These are phyloP conservation scores for Mrakia blollopis DNA, from an alignment of 768 basidiomycete species.

Conservation along the genomic window DNA sequence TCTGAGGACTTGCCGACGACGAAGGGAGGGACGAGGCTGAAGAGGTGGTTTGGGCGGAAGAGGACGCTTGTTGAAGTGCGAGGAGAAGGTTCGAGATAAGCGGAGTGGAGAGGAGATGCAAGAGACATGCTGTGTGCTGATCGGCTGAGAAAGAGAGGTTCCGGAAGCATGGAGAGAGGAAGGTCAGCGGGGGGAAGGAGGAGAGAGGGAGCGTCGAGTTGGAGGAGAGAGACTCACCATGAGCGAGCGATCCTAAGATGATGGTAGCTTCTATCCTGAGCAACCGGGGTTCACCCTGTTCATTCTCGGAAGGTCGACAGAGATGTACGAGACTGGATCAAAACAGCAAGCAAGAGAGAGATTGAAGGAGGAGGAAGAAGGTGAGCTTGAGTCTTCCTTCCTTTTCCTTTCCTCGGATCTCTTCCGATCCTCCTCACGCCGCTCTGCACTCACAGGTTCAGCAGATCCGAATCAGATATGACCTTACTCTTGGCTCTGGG, in stretches of 20 bases:
- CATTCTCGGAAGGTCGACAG: not conserved
- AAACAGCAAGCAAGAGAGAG: not conserved
- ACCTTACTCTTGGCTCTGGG: not conserved
- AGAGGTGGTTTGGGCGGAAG: not conserved
- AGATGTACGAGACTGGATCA: not conserved
- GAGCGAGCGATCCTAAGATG: not conserved
- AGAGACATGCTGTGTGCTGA: not conserved
- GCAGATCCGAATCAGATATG: not conserved
- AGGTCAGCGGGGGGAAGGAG: not conserved
- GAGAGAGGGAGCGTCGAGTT: not conserved
- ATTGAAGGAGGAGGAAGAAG: not conserved
- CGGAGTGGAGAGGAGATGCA: not conserved
- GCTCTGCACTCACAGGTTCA: not conserved
- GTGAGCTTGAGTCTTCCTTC: not conserved
- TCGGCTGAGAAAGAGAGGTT: not conserved
- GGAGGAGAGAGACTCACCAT: not conserved
- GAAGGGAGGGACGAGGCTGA: not conserved
- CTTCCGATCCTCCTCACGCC: not conserved
- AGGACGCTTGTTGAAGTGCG: not conserved
- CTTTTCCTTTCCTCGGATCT: not conserved
- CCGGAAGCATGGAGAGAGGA: not conserved
- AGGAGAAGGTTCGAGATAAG: conserved; percentile 2
- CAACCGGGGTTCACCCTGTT: not conserved
- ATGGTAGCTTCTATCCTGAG: not conserved
- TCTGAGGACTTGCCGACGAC: not conserved